Base-by-base conservation (phyloP, 2,329 filamentous ascomycete genomes). In the Cercospora sojina region DNA sequence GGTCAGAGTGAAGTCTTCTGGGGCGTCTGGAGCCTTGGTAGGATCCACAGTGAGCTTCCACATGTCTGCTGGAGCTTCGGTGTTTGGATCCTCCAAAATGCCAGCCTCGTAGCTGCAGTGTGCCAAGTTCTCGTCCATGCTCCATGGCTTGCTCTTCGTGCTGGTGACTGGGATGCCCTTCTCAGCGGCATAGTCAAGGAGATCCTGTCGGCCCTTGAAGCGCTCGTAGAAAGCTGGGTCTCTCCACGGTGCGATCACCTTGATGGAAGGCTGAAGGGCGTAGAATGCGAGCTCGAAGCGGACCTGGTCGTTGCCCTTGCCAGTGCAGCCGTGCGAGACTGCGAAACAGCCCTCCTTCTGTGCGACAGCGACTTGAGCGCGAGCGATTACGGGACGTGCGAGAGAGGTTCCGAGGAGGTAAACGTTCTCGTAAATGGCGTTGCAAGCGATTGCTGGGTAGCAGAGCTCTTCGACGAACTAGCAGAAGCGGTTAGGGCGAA, bases 21-120 rank as follows among this genome's bases (percentile, higher is more conserved):
- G 89, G 75, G 85, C 82, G 76, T 92, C 85, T 67, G 91, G 90
- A 2, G 90, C 91, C 68, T 87, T 86, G 69, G 86, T 80, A 47
- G 90, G 90, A 74, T 90, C 88, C 65, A 73, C 75, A n/a, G 84
- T 85, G 74, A 89, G 83, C 74, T 87, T 93, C 91, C 91, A 94
- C 88, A 94, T 91, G 78, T 93, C 90, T 72, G 86, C 83, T 64
- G 91, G 90, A 41, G 91, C 87, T 66, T 88, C 87, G 73, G 85
- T 82, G 76, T 83, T 79, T 66, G 86, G 86, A 73, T 88, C 87
- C 80, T 91, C 90, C 66, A 92, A 84, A 69, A 89, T 89, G 76
- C 91, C 91, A 60, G 89, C 89, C 83, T 96, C 92, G 79, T 95
- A 96, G 68, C 82, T 85, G 83, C 88, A 91, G 80, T 94, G 91